Percentiles rank a stretch among this genome's conserved stretches.
Evolutionary conservation across 2,329 filamentous ascomycete genomes (phyloP).

Genomic region (Phaeosphaeria sp.): DNA sequence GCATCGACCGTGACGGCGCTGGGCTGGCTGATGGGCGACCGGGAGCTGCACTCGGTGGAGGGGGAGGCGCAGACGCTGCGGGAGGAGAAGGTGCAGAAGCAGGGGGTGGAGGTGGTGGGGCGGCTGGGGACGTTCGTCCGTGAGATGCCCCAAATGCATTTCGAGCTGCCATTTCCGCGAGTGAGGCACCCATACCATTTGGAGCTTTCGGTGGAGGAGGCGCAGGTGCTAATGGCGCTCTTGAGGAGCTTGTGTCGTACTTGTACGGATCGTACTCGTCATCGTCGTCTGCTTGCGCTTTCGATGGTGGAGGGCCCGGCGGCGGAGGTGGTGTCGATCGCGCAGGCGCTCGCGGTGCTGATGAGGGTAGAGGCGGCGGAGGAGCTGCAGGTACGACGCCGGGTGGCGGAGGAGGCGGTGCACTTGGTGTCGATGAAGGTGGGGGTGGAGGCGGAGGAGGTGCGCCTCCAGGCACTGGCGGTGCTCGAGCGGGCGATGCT

Average conservation of each 20-base stretch:
- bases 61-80: constrained; percentile 47
- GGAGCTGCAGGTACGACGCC: constrained; percentile 45
- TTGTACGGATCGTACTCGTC: constrained; percentile 46
- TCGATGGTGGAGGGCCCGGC: constrained; percentile 53
- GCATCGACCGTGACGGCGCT: constrained; percentile 64
- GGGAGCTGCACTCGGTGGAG: constrained; percentile 34
- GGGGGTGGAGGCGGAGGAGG: constrained; percentile 48
- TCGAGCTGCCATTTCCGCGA: constrained; percentile 66
- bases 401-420: constrained; percentile 51
- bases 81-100: constrained; percentile 55
- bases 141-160: constrained; percentile 57
- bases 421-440: constrained; percentile 50
- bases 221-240: constrained; percentile 36
- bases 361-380: constrained; percentile 25
- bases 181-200: constrained; percentile 52
- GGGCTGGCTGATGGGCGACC: constrained; percentile 44
- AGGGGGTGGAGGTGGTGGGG: constrained; percentile 51
- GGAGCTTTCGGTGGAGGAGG: constrained; percentile 66
- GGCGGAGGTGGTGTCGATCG: constrained; percentile 29
- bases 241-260: constrained; percentile 48
- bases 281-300: constrained; percentile 23
- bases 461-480: constrained; percentile 43
- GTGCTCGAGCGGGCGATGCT: constrained; percentile 52
- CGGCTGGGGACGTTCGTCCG: constrained; percentile 50
- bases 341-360: constrained; percentile 41